Percentiles rank a stretch among this genome's conserved stretches.
phyloP scores from a whole-genome alignment of 176 grass and related monocot genomes.

The Oryza australiensis region DNA sequence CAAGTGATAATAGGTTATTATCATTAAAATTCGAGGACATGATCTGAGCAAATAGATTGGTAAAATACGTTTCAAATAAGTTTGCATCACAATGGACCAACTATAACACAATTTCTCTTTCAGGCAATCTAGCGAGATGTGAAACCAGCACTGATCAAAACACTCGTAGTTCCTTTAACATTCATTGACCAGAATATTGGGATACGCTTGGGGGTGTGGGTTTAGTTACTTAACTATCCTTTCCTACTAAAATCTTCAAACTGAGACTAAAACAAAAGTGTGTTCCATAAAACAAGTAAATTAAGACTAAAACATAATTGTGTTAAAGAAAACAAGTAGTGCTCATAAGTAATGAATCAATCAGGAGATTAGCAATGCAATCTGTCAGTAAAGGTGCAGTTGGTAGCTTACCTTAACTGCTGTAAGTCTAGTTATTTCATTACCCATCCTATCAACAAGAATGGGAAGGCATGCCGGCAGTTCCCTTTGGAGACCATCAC shows the following conservation, averaged over 20 bases:
- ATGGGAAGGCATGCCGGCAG: slow-evolving; percentile 91
- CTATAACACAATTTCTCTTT: neutral
- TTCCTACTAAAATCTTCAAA: neutral
- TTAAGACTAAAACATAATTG: neutral
- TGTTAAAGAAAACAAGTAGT: neutral
- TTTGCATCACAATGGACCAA: neutral
- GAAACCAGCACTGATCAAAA: neutral
- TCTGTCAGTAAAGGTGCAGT: neutral
- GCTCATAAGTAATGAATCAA: neutral
- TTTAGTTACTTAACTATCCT: neutral
- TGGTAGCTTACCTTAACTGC: slow-evolving; percentile 69
- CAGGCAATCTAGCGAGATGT: neutral
- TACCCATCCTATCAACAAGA: slow-evolving; percentile 99
- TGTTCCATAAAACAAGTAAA: neutral
- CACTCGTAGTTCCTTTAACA: neutral
- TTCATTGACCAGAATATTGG: neutral
- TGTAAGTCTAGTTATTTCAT: slow-evolving; percentile 98
- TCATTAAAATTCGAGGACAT: neutral
- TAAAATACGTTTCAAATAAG: neutral
- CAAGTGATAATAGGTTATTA: neutral
- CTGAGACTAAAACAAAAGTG: neutral
- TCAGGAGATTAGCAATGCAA: neutral
- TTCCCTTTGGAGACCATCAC: slow-evolving; percentile 85
- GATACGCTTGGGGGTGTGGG: neutral
- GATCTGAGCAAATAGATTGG: neutral